A percentile compares a stretch with the other conserved stretches of the same genome.
Evolutionary conservation across 2,329 filamentous ascomycete species (phyloP).

Genomic region (Xylaria sp.): DNA sequence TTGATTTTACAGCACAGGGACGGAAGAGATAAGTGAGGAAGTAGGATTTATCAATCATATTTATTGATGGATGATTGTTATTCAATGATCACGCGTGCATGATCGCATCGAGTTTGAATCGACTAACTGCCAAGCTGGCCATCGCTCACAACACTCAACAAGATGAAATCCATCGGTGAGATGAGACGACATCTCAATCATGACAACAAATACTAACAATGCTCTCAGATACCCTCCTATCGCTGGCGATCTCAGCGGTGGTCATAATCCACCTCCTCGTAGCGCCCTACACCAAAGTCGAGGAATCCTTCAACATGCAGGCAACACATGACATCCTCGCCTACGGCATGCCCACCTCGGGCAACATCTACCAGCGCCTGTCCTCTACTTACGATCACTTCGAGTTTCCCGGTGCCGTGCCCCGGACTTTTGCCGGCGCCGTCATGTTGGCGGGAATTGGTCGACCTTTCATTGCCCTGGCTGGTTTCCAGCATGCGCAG

Average conservation of each 20-base stretch:
- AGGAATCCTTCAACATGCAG: constrained; percentile 97
- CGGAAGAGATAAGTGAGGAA: no score
- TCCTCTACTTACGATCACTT: constrained; percentile 77
- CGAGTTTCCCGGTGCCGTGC: constrained; percentile 83
- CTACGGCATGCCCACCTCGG: constrained; percentile 63
- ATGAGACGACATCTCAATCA: no score
- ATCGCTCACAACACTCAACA: neutral
- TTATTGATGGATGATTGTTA: neutral
- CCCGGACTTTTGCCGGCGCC: constrained; percentile 82
- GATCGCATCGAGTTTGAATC: neutral
- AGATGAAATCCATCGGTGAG: constrained; percentile 28
- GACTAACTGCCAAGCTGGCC: no score
- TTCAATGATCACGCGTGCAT: neutral
- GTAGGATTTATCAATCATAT: no score
- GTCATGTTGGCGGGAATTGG: constrained; percentile 68
- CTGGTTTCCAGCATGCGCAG: constrained; percentile 52
- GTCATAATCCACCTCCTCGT: constrained; percentile 64
- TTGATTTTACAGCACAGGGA: no score
- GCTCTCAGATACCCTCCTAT: constrained; percentile 42
- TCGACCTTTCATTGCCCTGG: constrained; percentile 57
- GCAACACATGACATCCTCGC: constrained; percentile 83
- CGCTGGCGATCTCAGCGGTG: constrained; percentile 55
- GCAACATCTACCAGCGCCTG: constrained; percentile 49
- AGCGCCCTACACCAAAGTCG: constrained; percentile 92
- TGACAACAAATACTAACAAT: neutral